phyloP scores from a whole-genome alignment of 2,329 filamentous ascomycete species.

The Cordyceps fumosorosea region DNA sequence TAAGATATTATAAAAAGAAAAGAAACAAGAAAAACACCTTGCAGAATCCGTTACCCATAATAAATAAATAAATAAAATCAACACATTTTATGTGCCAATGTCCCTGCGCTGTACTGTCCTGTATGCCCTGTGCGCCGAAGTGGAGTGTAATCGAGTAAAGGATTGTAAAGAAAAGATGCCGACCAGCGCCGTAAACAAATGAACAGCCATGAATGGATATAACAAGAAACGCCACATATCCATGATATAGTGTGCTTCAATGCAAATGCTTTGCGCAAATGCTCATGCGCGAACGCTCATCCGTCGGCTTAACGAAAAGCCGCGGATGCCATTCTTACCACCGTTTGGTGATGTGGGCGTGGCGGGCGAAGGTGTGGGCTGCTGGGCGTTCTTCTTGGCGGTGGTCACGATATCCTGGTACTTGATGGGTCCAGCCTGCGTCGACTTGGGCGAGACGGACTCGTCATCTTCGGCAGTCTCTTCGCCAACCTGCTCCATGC shows the following conservation, averaged over 20 bases:
- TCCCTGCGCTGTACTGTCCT: conserved; percentile 7
- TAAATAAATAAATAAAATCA: background rate
- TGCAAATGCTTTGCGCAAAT: background rate
- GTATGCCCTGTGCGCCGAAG: conserved; percentile 7
- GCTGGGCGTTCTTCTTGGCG: conserved; percentile 35
- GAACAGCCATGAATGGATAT: background rate
- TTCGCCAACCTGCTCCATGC: conserved; percentile 30
- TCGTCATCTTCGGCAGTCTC: conserved; percentile 20
- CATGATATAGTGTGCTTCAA: background rate
- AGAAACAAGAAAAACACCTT: background rate
- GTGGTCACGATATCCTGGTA: conserved; percentile 42
- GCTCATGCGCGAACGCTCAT: conserved; percentile 14
- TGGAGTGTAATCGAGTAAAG: background rate
- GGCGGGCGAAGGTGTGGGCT: background rate
- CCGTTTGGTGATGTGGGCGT: conserved; percentile 15
- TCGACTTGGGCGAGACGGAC: conserved; percentile 16
- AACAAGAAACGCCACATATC: background rate
- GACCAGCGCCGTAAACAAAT: background rate
- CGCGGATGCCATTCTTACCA: conserved; percentile 5
- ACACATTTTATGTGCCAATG: background rate
- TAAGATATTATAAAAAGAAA: background rate
- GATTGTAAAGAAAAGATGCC: background rate
- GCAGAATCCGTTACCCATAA: background rate
- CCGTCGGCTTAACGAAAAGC: conserved; percentile 13
- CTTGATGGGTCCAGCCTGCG: conserved; percentile 30